Evolutionary conservation across 169 alveolate species (phyloP).

Genomic region (Plasmodium gaboni): DNA sequence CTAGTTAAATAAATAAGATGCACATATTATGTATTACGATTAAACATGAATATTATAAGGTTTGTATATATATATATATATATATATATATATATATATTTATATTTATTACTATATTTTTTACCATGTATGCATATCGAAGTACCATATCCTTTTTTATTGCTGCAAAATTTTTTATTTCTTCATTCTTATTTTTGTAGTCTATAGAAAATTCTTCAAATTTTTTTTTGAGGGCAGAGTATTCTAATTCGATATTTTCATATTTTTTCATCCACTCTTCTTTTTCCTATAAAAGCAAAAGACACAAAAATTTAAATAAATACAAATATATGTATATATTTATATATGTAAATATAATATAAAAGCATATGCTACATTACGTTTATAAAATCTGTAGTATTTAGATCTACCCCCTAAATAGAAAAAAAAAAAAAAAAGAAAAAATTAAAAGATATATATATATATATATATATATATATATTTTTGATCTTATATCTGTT

Average conservation of each 20-base stretch:
- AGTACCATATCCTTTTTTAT: constrained; percentile 26
- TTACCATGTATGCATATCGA: constrained; percentile 55
- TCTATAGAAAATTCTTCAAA: constrained; percentile 13
- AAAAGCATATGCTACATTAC: constrained; percentile 15
- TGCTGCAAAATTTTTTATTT: not conserved
- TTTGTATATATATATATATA: not conserved
- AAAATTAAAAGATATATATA: not conserved
- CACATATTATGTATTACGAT: no score
- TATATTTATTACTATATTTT: not conserved
- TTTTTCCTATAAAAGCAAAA: constrained; percentile 39
- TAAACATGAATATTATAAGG: no score
- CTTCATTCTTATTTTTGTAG: constrained; percentile 7
- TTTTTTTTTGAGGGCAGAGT: constrained; percentile 12
- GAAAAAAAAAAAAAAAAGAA: not conserved
- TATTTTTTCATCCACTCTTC: constrained; percentile 62
- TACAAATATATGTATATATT: constrained; percentile 7
- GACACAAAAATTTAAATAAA: not conserved
- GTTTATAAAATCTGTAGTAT: constrained; percentile 28
- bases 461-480: not conserved
- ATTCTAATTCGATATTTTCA: constrained; percentile 27
- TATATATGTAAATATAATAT: not conserved
- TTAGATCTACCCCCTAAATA: constrained; percentile 26
- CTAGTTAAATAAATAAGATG: not conserved
- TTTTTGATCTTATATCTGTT: not conserved
- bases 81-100: not conserved